Evolutionary conservation across 2,329 filamentous ascomycete genomes (phyloP), one percentile per base, ranked within the genome.

Genomic region (Sclerotinia spermophila): DNA sequence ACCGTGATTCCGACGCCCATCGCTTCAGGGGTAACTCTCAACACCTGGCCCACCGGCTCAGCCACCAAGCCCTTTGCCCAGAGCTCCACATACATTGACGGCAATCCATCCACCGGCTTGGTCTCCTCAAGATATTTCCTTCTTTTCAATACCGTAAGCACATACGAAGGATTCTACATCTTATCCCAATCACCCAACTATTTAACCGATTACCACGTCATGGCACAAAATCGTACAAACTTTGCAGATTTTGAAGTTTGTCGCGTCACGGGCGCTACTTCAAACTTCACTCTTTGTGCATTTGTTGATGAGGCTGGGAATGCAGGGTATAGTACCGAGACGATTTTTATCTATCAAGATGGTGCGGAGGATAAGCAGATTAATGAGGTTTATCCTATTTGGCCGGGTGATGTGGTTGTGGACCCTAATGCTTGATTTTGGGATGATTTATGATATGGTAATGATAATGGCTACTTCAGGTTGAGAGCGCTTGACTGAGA

Each of bases 251-350:
- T 51, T 64, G 44, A 64, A 27, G 30, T 64, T 19, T 64, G 61
- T 38, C 61, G 61, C 7, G 30, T 64, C 4, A 64, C 44, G 2
- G 8, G 5, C 51, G 61, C 61, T 19, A 48, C 44, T 4, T 64
- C 61, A 21, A 64, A 64, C 19, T 64, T 64, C 30, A 64, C 44
- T n/a, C 61, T 64, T 48, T 48, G 61, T 38, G 61, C 61, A 27
- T 64, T 64, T n/a, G 21, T 27, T 21, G 44, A 64, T 51, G 61
- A 64, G 33, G 30, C 13, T 19, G 61, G 61, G 1, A 64, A 64
- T 0, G 10, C 61, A n/a, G 61, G 61, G 30, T 64, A 21, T n/a
- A 11, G 21, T 1, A 64, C 21, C 51, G 33, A 6, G 5, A 35
- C 35, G 10, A 64, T 64, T 2, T 0, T 1, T 17, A 64, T 64